Conservation (phyloP, 352 stramenopile species). For the Globisporangium heterothallicum region DNA sequence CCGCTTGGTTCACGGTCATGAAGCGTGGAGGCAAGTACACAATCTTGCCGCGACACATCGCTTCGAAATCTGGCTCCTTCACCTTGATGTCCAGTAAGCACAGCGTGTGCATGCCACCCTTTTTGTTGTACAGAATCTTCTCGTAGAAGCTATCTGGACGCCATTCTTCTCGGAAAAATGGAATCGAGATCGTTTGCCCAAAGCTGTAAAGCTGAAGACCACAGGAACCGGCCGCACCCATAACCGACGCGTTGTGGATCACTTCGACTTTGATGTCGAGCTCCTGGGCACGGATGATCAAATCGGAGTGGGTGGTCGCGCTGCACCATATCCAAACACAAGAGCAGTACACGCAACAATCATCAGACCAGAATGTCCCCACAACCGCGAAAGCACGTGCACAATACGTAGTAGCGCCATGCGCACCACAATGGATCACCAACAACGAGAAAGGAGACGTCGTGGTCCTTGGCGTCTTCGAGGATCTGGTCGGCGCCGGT, state of each 20-base stretch:
- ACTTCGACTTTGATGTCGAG: constrained; percentile 93
- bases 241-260: constrained; percentile 98
- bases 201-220: constrained; percentile 99
- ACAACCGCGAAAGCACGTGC: too few relatives aligned
- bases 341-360: neutral
- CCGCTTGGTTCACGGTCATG: constrained; percentile 95
- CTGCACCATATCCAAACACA: constrained; percentile 19
- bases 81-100: constrained; percentile 99
- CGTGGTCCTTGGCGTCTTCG: constrained; percentile 81
- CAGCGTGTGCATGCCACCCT: constrained; percentile 96
- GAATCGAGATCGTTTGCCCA: constrained; percentile 97
- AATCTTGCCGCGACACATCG: constrained; percentile 91
- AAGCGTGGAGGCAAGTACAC: constrained; percentile 95
- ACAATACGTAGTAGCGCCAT: neutral
- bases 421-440: constrained; percentile 94
- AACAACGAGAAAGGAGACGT: constrained; percentile 97
- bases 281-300: constrained; percentile 94
- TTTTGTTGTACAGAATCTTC: constrained; percentile 96
- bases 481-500: constrained; percentile 96
- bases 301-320: constrained; percentile 97
- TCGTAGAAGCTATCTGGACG: constrained; percentile 97
- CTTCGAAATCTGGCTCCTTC: constrained; percentile 98
- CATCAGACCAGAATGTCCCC: too few relatives aligned
- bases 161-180: constrained; percentile 96
- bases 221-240: constrained; percentile 94